Evolutionary conservation across 1,284 basidiomycete species (phyloP).

Genomic region (Tylopilus sp.): DNA sequence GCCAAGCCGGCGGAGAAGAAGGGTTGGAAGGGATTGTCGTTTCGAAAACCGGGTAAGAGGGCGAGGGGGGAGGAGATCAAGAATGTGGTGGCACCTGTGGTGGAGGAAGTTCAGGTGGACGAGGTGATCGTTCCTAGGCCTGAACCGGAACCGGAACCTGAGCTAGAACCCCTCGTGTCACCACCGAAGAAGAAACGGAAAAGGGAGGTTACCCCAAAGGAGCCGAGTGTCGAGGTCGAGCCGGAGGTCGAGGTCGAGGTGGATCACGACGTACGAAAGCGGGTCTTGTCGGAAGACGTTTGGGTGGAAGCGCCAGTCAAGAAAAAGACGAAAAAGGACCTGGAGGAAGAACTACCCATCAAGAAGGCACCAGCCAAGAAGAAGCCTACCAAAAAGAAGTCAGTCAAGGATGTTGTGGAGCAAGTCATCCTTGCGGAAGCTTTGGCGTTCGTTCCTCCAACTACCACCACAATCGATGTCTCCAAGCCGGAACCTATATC

Average conservation of each 20-base stretch:
- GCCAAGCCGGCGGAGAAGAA: constrained; percentile 37
- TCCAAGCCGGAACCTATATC: constrained; percentile 42
- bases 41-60: constrained; percentile 58
- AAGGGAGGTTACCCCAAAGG: constrained; percentile 34
- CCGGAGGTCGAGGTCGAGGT: constrained; percentile 41
- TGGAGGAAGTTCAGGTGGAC: constrained; percentile 37
- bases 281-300: constrained; percentile 30
- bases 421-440: constrained; percentile 50
- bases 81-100: constrained; percentile 17
- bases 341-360: constrained; percentile 29
- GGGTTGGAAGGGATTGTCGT: constrained; percentile 61
- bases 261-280: constrained; percentile 32
- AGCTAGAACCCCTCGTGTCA: constrained; percentile 33
- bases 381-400: constrained; percentile 32
- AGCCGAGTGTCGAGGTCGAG: constrained; percentile 39
- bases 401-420: constrained; percentile 38
- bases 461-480: constrained; percentile 47
- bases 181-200: constrained; percentile 45
- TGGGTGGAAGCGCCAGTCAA: constrained; percentile 42
- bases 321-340: constrained; percentile 32
- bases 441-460: constrained; percentile 47
- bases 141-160: constrained; percentile 35
- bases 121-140: constrained; percentile 42
- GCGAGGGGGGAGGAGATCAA: constrained; percentile 34
- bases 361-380: constrained; percentile 41